Base-by-base conservation (phyloP, 108 stramenopile species). In the Nitzschia palea region DNA sequence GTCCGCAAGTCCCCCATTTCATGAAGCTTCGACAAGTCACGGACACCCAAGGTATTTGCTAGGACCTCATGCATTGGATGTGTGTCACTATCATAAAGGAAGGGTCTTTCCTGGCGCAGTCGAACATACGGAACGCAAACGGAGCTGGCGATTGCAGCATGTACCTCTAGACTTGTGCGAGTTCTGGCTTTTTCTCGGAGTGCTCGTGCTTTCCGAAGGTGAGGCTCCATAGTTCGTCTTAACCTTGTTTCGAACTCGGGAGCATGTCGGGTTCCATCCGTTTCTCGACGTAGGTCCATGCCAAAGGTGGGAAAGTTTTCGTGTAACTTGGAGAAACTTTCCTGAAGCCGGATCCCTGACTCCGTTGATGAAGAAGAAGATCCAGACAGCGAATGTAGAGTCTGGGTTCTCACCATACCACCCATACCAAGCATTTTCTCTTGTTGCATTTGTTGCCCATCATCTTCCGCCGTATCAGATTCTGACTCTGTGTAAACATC, bases 121-220 rank as follows among this genome's bases (percentile, higher is more conserved):
- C 70, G 71, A 0, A 80, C 80, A 53, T 90, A 90, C 34, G 89
- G 89, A 0, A 90, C 82, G 2, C 84, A 82, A 37, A 79, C 80
- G 18, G 58, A 77, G 61, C 84, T 84, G 22, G 82, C 83, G 57
- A 90, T 90, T 31, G 79, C 65, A 26, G 37, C 17, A 62, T 71
- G 63, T 26, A 66, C 62, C 18, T 48, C 28, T 3, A 70, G 14
- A 15, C 30, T 23, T 10, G 48, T 34, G 9, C 36, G 63, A 37
- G 47, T 59, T 44, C 43, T 30, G 20, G 40, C 30, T 30, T 67
- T 44, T 25, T 80, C 71, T 55, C 79, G 50, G 10, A 22, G n/a
- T 50, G 26, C 2, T 58, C 79, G 67, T 12, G 79, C 74, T 33
- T 66, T 67, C 18, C 42, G 37, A 4, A 80, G 43, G 45, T 75